These are phyloP conservation scores for Colletotrichum melonis DNA, from an alignment of 2,329 filamentous ascomycete genomes.

Conservation along the genomic window DNA sequence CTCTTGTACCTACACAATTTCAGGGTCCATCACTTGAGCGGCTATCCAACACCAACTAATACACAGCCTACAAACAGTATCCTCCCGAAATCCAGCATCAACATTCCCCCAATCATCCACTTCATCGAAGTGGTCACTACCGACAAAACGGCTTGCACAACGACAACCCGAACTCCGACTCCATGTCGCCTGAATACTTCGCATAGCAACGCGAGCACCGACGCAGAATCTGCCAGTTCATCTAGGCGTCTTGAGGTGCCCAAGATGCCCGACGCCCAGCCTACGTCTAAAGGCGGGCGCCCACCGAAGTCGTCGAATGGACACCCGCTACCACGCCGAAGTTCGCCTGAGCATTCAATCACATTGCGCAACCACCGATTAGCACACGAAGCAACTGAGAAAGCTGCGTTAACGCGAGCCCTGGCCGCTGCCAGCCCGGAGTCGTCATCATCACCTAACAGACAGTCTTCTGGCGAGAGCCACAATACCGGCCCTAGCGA, in stretches of 20 bases:
- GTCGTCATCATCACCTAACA: constrained; percentile 40
- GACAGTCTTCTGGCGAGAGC: constrained; percentile 62
- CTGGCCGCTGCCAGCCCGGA: constrained; percentile 31
- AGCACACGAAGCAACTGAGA: constrained; percentile 52
- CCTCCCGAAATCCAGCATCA: not conserved
- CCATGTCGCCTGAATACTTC: not conserved
- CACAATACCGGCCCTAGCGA: constrained; percentile 61
- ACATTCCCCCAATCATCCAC: not conserved
- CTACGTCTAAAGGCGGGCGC: constrained; percentile 40
- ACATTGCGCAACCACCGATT: constrained; percentile 60
- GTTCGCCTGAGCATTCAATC: constrained; percentile 57
- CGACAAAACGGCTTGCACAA: constrained; percentile 9
- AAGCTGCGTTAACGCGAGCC: constrained; percentile 33
- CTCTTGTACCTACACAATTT: constrained; percentile 14
- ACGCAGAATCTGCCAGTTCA: not conserved
- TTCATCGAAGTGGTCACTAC: not conserved
- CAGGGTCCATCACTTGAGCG: not conserved
- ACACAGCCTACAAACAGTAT: not conserved
- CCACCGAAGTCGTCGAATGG: constrained; percentile 43
- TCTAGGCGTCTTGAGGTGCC: constrained; percentile 31
- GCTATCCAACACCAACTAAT: not conserved
- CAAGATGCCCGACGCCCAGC: constrained; percentile 45
- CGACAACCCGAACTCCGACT: not conserved
- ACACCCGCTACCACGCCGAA: constrained; percentile 57
- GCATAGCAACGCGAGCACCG: not conserved